Evolutionary conservation across 1,139 yeast species (phyloP), one percentile per base, ranked within the genome.

Genomic region (Taphrina populina): DNA sequence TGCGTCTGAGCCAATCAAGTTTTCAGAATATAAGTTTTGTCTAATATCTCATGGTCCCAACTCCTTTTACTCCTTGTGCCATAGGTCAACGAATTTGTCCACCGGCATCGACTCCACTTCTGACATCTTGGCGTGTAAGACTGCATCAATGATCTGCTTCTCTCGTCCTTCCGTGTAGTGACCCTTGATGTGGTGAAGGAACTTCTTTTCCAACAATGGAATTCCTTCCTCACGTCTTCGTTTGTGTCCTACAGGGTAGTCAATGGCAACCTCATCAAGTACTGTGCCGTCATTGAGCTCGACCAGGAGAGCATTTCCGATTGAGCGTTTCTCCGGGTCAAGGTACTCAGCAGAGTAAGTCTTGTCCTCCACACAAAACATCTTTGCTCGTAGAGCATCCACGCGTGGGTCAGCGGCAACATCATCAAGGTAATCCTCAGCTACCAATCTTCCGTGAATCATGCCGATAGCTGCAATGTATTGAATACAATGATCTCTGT

Each of bases 401-500:
- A 79, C 72, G 30, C 75, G 75, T 15, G 81, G 79, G 61, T 78
- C 76, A 6, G 73, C 60, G 24, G 83, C 83, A 57, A 76, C 66
- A 6, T 64, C 70, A 63, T 79, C 82, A 43, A 74, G 67, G 68
- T 79, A 79, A 66, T 79, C 82, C 62, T 76, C 79, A 6, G 82
- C 82, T 33, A 80, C 76, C 49, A 79, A 68, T 55, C 79, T 73
- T 44, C 83, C 83, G 63, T 73, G 70, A 57, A 79, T 72, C 61
- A 79, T 67, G 34, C 83, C 82, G 40, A 79, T 65, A 21, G 83
- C 83, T 45, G 75, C 74, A 82, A 79, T 79, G 68, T 79, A 79
- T 65, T 79, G 83, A 60, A 79, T 76, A 66, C 83, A 79, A 66
- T 79, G 83, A 64, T 79, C 83, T 61, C 83, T 73, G 67, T 79